Conservation (phyloP, 257 asterid species). For the Penstemon davidsonii region DNA sequence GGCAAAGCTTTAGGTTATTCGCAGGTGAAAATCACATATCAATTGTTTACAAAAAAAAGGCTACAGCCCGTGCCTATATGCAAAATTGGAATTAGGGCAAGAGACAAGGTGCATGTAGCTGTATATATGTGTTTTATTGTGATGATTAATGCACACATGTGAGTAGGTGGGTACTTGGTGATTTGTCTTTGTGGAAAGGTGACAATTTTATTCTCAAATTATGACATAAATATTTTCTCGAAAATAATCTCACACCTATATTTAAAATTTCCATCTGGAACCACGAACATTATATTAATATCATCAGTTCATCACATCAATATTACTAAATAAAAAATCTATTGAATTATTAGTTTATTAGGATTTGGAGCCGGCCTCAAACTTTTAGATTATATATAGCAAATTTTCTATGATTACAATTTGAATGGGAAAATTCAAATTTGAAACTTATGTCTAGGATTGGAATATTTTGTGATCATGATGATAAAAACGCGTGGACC, state of each 20-base stretch:
- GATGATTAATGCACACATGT: conserved; percentile 84
- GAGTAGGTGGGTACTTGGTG: conserved; percentile 69
- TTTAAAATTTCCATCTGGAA: conserved; percentile 17
- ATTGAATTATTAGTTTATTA: not conserved
- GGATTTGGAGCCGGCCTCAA: too few relatives aligned
- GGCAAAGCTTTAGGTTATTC: too few relatives aligned
- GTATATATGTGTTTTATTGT: conserved; percentile 54
- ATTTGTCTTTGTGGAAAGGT: conserved; percentile 57
- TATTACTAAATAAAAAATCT: not conserved
- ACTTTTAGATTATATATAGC: too few relatives aligned
- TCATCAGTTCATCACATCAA: too few relatives aligned
- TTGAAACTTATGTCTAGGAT: too few relatives aligned
- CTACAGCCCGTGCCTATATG: conserved; percentile 19
- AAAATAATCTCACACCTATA: not conserved
- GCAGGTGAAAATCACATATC: not conserved
- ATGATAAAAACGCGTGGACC: too few relatives aligned
- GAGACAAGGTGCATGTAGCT: conserved; percentile 59
- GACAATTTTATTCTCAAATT: conserved; percentile 40
- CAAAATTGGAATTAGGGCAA: conserved; percentile 61
- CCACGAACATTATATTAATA: too few relatives aligned
- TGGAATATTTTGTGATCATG: too few relatives aligned
- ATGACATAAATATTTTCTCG: not conserved
- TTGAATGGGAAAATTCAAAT: too few relatives aligned
- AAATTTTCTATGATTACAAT: too few relatives aligned
- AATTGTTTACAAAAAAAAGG: conserved; percentile 12